Base-by-base conservation (phyloP, 2,329 filamentous ascomycete species). In the Zarea fungicola region DNA sequence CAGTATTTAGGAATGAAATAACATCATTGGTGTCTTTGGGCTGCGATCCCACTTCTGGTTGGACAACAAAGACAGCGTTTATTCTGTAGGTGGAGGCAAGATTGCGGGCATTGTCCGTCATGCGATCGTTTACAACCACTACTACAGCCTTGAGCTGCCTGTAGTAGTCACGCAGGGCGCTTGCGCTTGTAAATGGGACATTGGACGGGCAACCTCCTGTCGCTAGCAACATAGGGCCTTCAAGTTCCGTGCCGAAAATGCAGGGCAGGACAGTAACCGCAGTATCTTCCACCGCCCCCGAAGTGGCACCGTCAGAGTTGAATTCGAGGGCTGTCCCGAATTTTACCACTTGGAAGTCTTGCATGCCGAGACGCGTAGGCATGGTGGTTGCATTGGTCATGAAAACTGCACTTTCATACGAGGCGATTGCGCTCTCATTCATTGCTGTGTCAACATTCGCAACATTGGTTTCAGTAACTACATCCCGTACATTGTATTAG, bases 81-180 rank as follows among this genome's bases (percentile, higher is more conserved):
- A 55, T 51, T n/a, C 53, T 26, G 16, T 44, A 37, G 4, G 44
- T 21, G 16, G 32, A 19, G 23, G 53, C 45, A 21, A 55, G 29
- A 28, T 53, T 55, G 1, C 53, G 51, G 18, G 51, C 51, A 35
- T 55, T 55, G 18, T 55, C 53, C 5, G 51, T 55, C 53, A 55
- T 55, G 11, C 45, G 18, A 13, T 55, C 53, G 19, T 55, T 49
- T 13, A 55, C 42, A n/a, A 53, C 14, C 16, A 55, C 46, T 6
- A 53, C 40, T n/a, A 46, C 34, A 25, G 35, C 42, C 34, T 53
- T 49, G 6, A 48, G 32, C 13, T 44, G 11, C 11, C 21, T 13
- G 32, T 55, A 55, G 22, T 55, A 55, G 13, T 37, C 35, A 21
- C 39, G 23, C 4, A 54, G 37, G 5, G 49, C 45, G 3, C 32